Evolutionary conservation across 345 rosid species (phyloP).

Genomic region (Aurinia saxatilis): DNA sequence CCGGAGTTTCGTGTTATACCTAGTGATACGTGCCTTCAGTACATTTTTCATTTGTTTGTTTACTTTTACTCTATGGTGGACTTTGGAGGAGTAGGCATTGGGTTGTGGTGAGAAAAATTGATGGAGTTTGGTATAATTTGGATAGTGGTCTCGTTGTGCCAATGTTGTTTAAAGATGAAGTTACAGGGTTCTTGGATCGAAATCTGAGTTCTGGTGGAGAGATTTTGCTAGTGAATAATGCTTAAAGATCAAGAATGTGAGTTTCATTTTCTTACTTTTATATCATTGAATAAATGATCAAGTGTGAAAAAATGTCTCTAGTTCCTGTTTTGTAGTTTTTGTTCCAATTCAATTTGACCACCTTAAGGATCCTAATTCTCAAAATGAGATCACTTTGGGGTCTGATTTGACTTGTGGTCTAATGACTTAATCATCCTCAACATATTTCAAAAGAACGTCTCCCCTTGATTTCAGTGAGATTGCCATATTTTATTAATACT

Average conservation of each 20-base stretch:
- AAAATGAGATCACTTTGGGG: background rate
- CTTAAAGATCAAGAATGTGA: slow-evolving; percentile 24
- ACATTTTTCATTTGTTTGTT: too few relatives aligned
- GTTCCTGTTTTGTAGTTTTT: background rate
- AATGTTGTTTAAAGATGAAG: slow-evolving; percentile 36
- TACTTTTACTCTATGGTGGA: too few relatives aligned
- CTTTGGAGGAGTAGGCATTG: slow-evolving; percentile 89
- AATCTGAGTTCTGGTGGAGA: slow-evolving; percentile 49
- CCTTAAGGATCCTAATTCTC: background rate
- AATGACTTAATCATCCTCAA: background rate
- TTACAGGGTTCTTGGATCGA: slow-evolving; percentile 51
- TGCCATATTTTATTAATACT: too few relatives aligned
- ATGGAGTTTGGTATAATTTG: slow-evolving; percentile 81
- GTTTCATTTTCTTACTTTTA: slow-evolving; percentile 13
- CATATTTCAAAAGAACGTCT: background rate
- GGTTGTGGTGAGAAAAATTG: slow-evolving; percentile 64
- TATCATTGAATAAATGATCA: background rate
- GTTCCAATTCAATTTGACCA: background rate
- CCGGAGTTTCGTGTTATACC: too few relatives aligned
- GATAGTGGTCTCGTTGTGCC: slow-evolving; percentile 71
- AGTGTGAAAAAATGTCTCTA: background rate
- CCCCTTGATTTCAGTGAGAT: too few relatives aligned
- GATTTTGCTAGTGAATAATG: slow-evolving; percentile 61
- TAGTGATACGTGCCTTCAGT: too few relatives aligned
- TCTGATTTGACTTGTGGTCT: background rate